Conservation (phyloP, 2,329 filamentous ascomycete species). For the Arthrobotrys iridis region DNA sequence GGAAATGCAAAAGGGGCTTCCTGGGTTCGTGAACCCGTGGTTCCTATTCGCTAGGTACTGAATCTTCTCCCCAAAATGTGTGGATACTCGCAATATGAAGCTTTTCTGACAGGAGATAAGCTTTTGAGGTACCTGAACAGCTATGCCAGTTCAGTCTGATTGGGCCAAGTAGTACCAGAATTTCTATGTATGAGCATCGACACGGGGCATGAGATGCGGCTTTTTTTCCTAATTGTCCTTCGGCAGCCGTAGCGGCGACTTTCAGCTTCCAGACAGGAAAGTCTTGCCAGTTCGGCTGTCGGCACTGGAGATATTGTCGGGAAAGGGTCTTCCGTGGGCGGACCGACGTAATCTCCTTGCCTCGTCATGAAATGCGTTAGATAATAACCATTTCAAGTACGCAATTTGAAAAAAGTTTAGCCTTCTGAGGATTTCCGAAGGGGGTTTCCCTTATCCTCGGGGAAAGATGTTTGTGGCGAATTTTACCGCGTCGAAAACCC, state of each 20-base stretch:
- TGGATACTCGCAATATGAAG: constrained; percentile 40
- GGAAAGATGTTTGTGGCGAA: constrained; percentile 18
- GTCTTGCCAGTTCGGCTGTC: constrained; percentile 48
- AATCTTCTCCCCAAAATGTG: neutral
- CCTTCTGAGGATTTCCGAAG: neutral
- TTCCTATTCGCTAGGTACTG: constrained; percentile 32
- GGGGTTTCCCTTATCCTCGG: too few species aligned
- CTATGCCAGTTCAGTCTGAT: constrained; percentile 19
- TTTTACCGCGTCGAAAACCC: constrained; percentile 3
- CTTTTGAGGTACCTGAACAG: constrained; percentile 33
- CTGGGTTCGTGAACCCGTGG: constrained; percentile 6
- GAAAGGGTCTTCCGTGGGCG: constrained; percentile 18
- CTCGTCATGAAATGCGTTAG: neutral
- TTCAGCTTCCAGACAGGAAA: constrained; percentile 21
- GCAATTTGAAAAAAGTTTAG: neutral
- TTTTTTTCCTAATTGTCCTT: constrained; percentile 23
- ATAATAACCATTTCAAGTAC: neutral
- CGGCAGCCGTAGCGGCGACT: constrained; percentile 22
- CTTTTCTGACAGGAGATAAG: constrained; percentile 54
- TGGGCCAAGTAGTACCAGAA: neutral
- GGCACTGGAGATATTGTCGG: constrained; percentile 30
- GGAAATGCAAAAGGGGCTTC: constrained; percentile 21
- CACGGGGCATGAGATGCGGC: constrained; percentile 32
- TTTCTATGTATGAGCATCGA: constrained; percentile 25
- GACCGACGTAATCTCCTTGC: neutral